These are phyloP conservation scores for Penicillium lividum DNA, from an alignment of 495 filamentous ascomycete genomes.

Conservation along the genomic window DNA sequence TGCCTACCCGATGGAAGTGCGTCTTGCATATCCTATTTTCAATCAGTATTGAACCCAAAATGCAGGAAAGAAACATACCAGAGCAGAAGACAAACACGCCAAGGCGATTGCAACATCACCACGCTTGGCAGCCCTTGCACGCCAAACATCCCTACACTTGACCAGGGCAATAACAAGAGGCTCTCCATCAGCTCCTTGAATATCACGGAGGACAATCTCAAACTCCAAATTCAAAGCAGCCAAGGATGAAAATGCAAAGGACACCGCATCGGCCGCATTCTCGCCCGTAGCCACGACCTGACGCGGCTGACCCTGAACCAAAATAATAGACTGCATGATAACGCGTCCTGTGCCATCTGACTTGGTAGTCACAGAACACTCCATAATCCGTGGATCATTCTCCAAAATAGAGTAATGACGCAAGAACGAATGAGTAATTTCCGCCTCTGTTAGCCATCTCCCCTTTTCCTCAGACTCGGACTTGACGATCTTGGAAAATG, in stretches of 20 bases:
- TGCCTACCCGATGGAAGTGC: background rate
- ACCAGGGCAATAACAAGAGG: background rate
- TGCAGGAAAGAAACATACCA: background rate
- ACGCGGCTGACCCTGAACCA: background rate
- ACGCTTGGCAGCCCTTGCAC: background rate
- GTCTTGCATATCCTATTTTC: background rate
- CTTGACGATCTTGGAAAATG: constrained; percentile 9
- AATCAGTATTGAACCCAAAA: background rate
- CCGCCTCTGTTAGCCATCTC: constrained; percentile 5
- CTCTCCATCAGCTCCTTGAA: background rate
- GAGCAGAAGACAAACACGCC: background rate
- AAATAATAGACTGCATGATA: background rate
- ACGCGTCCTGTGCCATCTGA: background rate
- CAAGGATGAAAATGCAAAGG: background rate
- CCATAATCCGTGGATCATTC: constrained; percentile 3
- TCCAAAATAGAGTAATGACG: constrained; percentile 9
- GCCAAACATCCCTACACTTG: background rate
- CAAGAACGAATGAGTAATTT: constrained; percentile 7
- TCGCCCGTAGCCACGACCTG: background rate
- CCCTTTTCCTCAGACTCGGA: constrained; percentile 4
- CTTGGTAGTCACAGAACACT: background rate
- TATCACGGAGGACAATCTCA: background rate
- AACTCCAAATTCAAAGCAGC: background rate
- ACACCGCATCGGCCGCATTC: background rate
- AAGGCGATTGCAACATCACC: background rate